Evolutionary conservation across 495 filamentous ascomycete species (phyloP).

Genomic region (Xylona heveae): DNA sequence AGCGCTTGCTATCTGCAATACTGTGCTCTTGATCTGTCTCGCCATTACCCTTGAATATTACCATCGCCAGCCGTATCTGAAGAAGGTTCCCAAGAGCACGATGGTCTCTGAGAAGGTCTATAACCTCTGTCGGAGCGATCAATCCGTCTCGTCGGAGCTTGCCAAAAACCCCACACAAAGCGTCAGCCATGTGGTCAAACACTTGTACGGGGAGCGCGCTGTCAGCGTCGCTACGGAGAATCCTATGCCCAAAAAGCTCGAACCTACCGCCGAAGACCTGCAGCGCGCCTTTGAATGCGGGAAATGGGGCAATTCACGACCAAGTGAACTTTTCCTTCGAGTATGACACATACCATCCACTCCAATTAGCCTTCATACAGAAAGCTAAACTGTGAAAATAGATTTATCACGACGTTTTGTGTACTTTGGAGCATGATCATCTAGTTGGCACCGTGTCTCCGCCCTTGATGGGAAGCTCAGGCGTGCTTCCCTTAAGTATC

Average conservation of each 20-base stretch:
- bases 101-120: slow-evolving; percentile 26
- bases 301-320: slow-evolving; percentile 39
- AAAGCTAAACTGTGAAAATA: slow-evolving; percentile 8
- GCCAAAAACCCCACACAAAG: slow-evolving; percentile 27
- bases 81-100: no score
- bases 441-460: slow-evolving; percentile 40
- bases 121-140: slow-evolving; percentile 24
- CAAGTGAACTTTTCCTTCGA: slow-evolving; percentile 44
- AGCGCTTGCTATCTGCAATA: no score
- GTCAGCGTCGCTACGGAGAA: background rate
- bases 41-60: no score
- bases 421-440: slow-evolving; percentile 32
- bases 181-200: slow-evolving; percentile 30
- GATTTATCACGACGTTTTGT: slow-evolving; percentile 46
- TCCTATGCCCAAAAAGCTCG: background rate
- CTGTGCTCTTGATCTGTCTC: no score
- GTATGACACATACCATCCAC: slow-evolving; percentile 11
- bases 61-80: no score
- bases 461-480: slow-evolving; percentile 44
- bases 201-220: slow-evolving; percentile 22
- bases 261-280: slow-evolving; percentile 22
- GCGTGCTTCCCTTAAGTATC: slow-evolving; percentile 44
- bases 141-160: slow-evolving; percentile 34
- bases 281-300: slow-evolving; percentile 35
- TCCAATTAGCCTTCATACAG: background rate